Evolutionary conservation across 106 monocot species (phyloP), one percentile per base, ranked within the genome.

Genomic region (Dioscorea zingiberensis): DNA sequence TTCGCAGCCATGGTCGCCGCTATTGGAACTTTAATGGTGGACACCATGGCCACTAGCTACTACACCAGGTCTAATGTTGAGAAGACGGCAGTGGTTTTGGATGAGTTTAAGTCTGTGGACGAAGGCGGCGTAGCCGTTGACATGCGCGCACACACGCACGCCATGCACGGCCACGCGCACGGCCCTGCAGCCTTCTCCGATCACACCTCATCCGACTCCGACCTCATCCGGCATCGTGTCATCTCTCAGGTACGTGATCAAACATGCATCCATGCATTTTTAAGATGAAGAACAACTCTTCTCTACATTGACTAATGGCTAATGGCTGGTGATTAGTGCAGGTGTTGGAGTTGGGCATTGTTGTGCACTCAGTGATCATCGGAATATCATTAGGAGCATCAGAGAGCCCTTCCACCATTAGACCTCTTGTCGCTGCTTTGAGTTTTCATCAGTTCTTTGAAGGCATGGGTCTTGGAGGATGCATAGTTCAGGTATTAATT

Each of bases 361-460:
- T 78, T 9, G 53, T 66, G 23, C 77, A 78, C 66, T 78, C 77
- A 3, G 71, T 78, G 3, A 67, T 78, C 51, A 78, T 78, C 4
- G 77, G 77, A 13, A 65, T 78, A 2, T 60, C 71, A 12, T 11
- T 78, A 22, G 77, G 77, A 8, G 58, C 71, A 17, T 71, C 77
- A 9, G 59, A 61, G 26, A 58, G 64, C 11, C 65, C 77, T 7
- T 78, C 71, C 44, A 78, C 77, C 17, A 65, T 76, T 44, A 22
- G 71, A 21, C 77, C 77, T 0, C 67, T 78, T 2, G 54, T 72
- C 1, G 71, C 45, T 4, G 70, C 64, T 28, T 26, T 77, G 38
- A 64, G 49, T 27, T 77, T 77, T 58, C 76, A 77, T 29, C 70
- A 78, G 59, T 72, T 78, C 55, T 78, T 78, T 27, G 77, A 78